phyloP scores from a whole-genome alignment of 192 early-diverging fungal species.

The Lobulomyces angularis region DNA sequence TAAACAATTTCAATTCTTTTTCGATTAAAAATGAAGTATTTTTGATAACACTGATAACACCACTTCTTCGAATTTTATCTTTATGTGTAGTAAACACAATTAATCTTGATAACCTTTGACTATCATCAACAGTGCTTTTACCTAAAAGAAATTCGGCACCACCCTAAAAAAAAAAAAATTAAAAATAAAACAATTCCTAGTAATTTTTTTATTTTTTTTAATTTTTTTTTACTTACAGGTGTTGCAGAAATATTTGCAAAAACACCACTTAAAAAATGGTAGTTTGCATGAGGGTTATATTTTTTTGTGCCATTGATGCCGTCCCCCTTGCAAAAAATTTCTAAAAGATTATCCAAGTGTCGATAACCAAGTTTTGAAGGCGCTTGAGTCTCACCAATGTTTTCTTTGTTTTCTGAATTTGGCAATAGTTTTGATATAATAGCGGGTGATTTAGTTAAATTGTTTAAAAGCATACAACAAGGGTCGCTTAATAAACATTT shows the following conservation, averaged over 20 bases:
- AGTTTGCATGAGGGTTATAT: conserved; percentile 72
- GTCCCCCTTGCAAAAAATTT: conserved; percentile 76
- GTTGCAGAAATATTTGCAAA: conserved; percentile 72
- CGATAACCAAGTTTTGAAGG: conserved; percentile 25
- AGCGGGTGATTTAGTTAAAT: conserved; percentile 63
- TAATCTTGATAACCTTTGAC: conserved; percentile 70
- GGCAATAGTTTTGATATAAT: conserved; percentile 45
- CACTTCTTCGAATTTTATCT: conserved; percentile 77
- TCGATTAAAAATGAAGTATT: conserved; percentile 29
- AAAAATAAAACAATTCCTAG: background rate
- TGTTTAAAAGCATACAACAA: conserved; percentile 82
- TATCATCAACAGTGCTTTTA: conserved; percentile 45
- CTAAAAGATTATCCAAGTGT: conserved; percentile 72
- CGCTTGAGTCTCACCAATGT: conserved; percentile 2
- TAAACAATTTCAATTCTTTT: no score
- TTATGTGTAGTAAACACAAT: conserved; percentile 74
- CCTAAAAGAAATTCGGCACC: conserved; percentile 55
- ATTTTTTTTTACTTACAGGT: conserved; percentile 9
- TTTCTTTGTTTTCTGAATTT: conserved; percentile 17
- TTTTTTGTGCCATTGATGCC: no score
- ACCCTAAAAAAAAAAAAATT: background rate
- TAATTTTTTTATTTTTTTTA: conserved; percentile 20
- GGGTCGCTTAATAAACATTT: conserved; percentile 63
- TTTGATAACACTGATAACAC: conserved; percentile 77
- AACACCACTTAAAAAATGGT: conserved; percentile 77